Evolutionary conservation across 768 basidiomycete species (phyloP), one percentile per base, ranked within the genome.

Genomic region (Termitomyces sp.): DNA sequence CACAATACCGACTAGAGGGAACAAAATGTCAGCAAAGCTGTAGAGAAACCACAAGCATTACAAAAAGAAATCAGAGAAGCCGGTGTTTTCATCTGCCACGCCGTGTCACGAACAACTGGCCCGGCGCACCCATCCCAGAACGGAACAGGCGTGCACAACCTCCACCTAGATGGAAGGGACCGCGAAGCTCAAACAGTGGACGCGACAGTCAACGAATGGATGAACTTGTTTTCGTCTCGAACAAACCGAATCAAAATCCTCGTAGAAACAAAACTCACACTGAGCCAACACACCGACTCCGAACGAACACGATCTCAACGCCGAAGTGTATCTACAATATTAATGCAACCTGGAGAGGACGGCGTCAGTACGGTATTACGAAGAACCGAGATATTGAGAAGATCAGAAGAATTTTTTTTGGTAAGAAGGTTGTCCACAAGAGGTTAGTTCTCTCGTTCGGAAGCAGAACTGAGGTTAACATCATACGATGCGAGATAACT

Each of bases 121-220:
- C 75, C 80, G 71, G 68, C 72, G 69, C 68, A 67, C 62, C 71
- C 60, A 65, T 70, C 69, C 75, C 85, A 86, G 75, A 75, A 86
- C 85, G 82, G 72, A 63, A 68, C 46, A 68, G 58, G 65, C 61
- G 63, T 67, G 73, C 74, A 74, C 71, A 38, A 71, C 75, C 70
- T 72, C 56, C 66, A 62, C 62, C 59, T 36, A 64, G 64, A 65
- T 59, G 71, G 67, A 72, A 74, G 75, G 71, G 76, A 72, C 72
- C 67, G 63, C 55, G 63, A 64, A 59, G 65, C 66, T 68, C 69
- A 64, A 65, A 71, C 66, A 69, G 68, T 62, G 62, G 69, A 63
- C 70, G 69, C 73, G 75, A 74, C 71, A 72, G 76, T 88, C 87
- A 87, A 89, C 79, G 87, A 89, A 89, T 88, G 87, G 87, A 89